Conservation (phyloP, 1,139 yeast genomes). For the Lodderomyces metapsilosis region DNA sequence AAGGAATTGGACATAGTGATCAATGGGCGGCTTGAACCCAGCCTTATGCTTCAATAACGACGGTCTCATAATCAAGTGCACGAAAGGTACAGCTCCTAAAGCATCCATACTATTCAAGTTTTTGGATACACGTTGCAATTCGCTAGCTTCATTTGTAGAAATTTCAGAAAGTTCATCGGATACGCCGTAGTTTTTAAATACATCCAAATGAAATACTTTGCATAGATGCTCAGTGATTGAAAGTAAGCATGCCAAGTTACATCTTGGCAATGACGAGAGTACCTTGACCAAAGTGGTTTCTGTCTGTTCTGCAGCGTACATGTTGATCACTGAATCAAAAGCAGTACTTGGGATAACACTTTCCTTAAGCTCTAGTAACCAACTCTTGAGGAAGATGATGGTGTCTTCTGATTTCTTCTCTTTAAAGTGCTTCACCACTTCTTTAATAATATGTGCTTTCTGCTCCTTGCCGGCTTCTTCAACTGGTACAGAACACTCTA, state of each 20-base stretch:
- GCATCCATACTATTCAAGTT: constrained; percentile 36
- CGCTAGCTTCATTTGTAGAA: constrained; percentile 11
- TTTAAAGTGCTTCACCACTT: constrained; percentile 16
- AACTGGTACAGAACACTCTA: constrained; percentile 12
- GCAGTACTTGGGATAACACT: constrained; percentile 45
- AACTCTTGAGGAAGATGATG: constrained; percentile 36
- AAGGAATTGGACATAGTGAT: constrained; percentile 26
- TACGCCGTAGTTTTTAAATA: constrained; percentile 28
- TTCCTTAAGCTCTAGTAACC: constrained; percentile 46
- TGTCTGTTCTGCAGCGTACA: constrained; percentile 18
- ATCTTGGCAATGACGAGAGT: constrained; percentile 39
- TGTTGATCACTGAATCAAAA: constrained; percentile 32
- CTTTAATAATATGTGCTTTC: background rate
- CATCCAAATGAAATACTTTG: constrained; percentile 23
- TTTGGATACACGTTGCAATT: constrained; percentile 14
- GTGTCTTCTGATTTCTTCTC: constrained; percentile 12
- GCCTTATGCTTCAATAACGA: constrained; percentile 33
- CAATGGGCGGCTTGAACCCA: constrained; percentile 45
- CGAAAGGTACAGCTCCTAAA: constrained; percentile 41
- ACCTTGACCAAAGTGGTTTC: constrained; percentile 23
- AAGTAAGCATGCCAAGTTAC: constrained; percentile 40
- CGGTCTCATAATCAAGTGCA: constrained; percentile 44
- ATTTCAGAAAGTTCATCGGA: constrained; percentile 27
- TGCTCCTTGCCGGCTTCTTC: background rate
- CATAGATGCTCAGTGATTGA: constrained; percentile 38